Conservation (phyloP, 2,329 filamentous ascomycete genomes). For the Pyrenophora tritici-repentis region DNA sequence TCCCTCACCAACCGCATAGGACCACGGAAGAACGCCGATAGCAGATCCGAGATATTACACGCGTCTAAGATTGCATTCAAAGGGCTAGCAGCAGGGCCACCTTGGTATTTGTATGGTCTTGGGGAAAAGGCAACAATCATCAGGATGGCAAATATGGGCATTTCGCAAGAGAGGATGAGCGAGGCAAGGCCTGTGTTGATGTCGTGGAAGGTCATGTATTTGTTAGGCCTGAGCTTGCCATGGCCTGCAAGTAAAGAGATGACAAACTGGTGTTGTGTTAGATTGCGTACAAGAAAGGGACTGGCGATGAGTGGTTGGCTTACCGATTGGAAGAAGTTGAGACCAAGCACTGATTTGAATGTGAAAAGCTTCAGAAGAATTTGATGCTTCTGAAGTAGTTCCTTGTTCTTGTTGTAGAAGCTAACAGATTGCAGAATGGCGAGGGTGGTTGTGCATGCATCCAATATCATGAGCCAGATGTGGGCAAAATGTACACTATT, state of each 20-base stretch:
- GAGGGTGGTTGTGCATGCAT: constrained; percentile 22
- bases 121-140: constrained; percentile 35
- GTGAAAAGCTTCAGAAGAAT: constrained; percentile 38
- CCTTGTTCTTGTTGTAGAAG: constrained; percentile 33
- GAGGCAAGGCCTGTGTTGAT: constrained; percentile 32
- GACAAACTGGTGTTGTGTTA: constrained; percentile 23
- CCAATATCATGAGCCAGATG: constrained; percentile 38
- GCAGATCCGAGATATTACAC: constrained; percentile 35
- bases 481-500: constrained; percentile 38
- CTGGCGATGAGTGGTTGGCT: constrained; percentile 1
- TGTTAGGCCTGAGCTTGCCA: constrained; percentile 25
- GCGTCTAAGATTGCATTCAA: constrained; percentile 32
- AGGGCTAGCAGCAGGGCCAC: constrained; percentile 21
- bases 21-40: constrained; percentile 34
- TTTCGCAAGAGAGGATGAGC: constrained; percentile 39
- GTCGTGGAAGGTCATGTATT: constrained; percentile 40
- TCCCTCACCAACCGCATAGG: constrained; percentile 39
- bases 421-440: constrained; percentile 30
- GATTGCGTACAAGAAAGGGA: neutral
- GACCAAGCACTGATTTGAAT: constrained; percentile 40
- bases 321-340: constrained; percentile 39
- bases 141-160: constrained; percentile 39
- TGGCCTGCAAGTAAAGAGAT: constrained; percentile 37
- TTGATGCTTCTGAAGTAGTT: constrained; percentile 27
- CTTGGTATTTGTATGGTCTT: constrained; percentile 24